These are phyloP conservation scores for Zizania palustris DNA, from an alignment of 202 grass and related monocot species.

Conservation along the genomic window DNA sequence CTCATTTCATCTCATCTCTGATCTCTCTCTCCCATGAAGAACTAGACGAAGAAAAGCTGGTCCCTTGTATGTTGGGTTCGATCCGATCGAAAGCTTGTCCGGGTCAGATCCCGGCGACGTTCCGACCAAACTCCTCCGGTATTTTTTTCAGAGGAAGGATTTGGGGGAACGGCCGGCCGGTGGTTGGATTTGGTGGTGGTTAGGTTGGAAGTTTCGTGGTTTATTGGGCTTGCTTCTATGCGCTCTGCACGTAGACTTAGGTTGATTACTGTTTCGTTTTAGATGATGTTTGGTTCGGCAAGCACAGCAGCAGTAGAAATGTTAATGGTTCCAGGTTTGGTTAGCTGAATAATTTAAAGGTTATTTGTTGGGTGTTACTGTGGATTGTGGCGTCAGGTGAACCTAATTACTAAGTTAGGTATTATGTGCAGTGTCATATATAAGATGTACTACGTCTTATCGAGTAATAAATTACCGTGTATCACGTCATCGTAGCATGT, in stretches of 20 bases:
- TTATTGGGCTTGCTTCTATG: conserved; percentile 26
- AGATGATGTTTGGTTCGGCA: conserved; percentile 13
- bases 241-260: conserved; percentile 14
- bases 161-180: conserved; percentile 28
- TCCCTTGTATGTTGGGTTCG: not conserved
- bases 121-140: conserved; percentile 47
- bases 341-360: conserved; percentile 34
- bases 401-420: too few species aligned
- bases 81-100: conserved; percentile 35
- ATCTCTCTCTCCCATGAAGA: too few species aligned
- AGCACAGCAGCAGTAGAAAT: not conserved
- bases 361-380: not conserved
- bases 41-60: too few species aligned
- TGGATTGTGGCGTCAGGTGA: not conserved
- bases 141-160: conserved; percentile 62
- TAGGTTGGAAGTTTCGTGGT: conserved; percentile 6
- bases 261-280: conserved; percentile 23
- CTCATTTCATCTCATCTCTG: too few species aligned
- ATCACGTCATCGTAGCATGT: not conserved
- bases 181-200: conserved; percentile 52
- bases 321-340: not conserved
- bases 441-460: not conserved
- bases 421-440: too few species aligned
- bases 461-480: not conserved
- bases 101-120: conserved; percentile 52